phyloP scores from a whole-genome alignment of 805 yeast genomes.

The Scheffersomyces ergatensis region DNA sequence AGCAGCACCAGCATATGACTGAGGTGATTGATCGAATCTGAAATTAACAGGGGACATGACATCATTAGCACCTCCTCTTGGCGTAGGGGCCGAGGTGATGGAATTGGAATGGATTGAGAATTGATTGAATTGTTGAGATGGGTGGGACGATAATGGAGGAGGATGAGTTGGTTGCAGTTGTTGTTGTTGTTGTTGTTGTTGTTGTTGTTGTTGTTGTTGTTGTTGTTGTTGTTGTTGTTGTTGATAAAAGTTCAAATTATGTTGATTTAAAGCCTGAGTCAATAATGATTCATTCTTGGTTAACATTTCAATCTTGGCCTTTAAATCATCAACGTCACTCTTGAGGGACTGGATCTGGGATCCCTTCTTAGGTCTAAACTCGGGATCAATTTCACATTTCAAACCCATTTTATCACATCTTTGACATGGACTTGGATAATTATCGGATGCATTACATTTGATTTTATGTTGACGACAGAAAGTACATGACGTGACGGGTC shows the following conservation, averaged over 20 bases:
- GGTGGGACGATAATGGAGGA: conserved; percentile 1
- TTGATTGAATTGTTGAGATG: not conserved
- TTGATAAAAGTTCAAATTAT: conserved; percentile 29
- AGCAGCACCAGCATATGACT: conserved; percentile 3
- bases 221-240: conserved; percentile 14
- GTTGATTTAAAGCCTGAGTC: conserved; percentile 58
- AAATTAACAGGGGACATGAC: conserved; percentile 5
- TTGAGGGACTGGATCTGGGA: conserved; percentile 81
- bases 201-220: conserved; percentile 1
- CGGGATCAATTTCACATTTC: conserved; percentile 86
- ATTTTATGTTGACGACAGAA: conserved; percentile 94
- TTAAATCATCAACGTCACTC: conserved; percentile 80
- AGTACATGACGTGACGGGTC: conserved; percentile 92
- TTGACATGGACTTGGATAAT: conserved; percentile 77
- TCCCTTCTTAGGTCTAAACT: conserved; percentile 87
- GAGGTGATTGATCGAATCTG: conserved; percentile 8
- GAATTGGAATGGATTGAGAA: conserved; percentile 4
- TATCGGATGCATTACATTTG: conserved; percentile 85
- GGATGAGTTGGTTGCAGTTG: conserved; percentile 1
- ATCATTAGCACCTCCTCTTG: conserved; percentile 5
- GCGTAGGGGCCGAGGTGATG: conserved; percentile 4
- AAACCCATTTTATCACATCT: conserved; percentile 79
- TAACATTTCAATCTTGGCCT: conserved; percentile 65
- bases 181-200: conserved; percentile 10
- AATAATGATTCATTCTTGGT: conserved; percentile 63